A percentile compares a stretch with the other conserved stretches of the same genome.
These are phyloP conservation scores for Aspergillus ellipticus DNA, from an alignment of 495 filamentous ascomycete species.

Conservation along the genomic window DNA sequence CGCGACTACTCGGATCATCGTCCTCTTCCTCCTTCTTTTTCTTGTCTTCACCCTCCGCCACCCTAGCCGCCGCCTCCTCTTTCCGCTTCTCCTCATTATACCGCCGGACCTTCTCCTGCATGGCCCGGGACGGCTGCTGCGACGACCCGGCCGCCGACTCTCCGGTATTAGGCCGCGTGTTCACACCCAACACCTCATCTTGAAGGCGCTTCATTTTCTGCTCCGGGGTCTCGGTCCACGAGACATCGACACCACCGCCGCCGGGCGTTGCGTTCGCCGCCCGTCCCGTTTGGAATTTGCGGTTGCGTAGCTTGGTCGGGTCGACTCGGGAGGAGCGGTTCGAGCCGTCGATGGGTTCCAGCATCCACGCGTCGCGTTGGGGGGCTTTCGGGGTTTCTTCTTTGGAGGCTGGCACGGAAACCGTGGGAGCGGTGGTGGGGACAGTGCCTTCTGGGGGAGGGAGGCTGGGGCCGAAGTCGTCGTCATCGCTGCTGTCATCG, in stretches of 20 bases:
- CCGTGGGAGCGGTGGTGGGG: slow-evolving; percentile 8
- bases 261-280: slow-evolving; percentile 41
- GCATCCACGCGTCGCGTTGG: slow-evolving; percentile 91
- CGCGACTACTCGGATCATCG: slow-evolving; percentile 85
- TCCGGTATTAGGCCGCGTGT: background rate
- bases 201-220: slow-evolving; percentile 77
- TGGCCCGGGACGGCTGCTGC: slow-evolving; percentile 28
- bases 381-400: slow-evolving; percentile 27
- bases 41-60: slow-evolving; percentile 33
- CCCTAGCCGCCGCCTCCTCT: slow-evolving; percentile 61
- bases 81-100: slow-evolving; percentile 63
- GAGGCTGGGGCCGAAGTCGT: slow-evolving; percentile 79
- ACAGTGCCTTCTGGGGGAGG: slow-evolving; percentile 49
- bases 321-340: slow-evolving; percentile 67
- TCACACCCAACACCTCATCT: slow-evolving; percentile 74
- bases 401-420: slow-evolving; percentile 21
- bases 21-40: slow-evolving; percentile 70
- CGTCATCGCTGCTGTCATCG: slow-evolving; percentile 48
- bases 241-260: slow-evolving; percentile 43
- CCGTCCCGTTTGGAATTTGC: slow-evolving; percentile 80
- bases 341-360: slow-evolving; percentile 67
- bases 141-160: background rate
- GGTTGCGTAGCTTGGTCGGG: slow-evolving; percentile 75
- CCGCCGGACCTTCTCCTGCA: slow-evolving; percentile 53
- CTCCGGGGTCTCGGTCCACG: slow-evolving; percentile 92